Evolutionary conservation across 805 yeast genomes (phyloP), one percentile per base, ranked within the genome.

Genomic region (Ogataea pini): DNA sequence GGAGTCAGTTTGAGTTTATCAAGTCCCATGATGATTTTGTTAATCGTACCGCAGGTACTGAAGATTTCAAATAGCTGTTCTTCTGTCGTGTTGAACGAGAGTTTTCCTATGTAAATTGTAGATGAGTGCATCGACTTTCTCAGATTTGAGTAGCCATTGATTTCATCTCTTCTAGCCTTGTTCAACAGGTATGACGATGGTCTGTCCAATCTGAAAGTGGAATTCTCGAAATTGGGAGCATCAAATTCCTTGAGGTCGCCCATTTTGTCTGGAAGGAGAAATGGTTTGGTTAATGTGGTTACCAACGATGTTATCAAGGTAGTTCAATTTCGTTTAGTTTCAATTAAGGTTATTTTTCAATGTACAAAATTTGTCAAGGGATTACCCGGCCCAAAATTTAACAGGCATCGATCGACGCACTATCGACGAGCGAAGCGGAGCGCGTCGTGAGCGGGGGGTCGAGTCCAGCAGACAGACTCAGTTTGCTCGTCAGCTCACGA

Each of bases 61-160:
- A 94, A 89, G 44, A 94, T 69, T 66, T 91, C 98, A 64, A 83
- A 85, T 13, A 92, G 80, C 67, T 92, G 97, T 64, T 94, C 99
- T 65, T 94, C 99, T 1, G 96, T 86, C 3, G 98, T 91, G 68
- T 84, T 87, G 58, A 89, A 88, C 2, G 96, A 84, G 27, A 94
- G 68, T 65, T 89, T 89, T 4, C 98, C 99, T 31, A 94, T 95
- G 62, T 94, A 94, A 3, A 94, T 78, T 0, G 98, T 91, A 24
- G 80, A 75, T 47, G 89, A 82, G 31, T 70, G 72, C 67, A 85
- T 73, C 1, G 94, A 79, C 55, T 76, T 76, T 57, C 84, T 79
- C 51, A 91, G 72, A 54, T 84, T 86, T 20, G 80, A 81, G 52
- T 83, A 73, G 0, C 84, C 83, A 52, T 71, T 65, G 2, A 70